These are phyloP conservation scores for Lindgomyces ingoldianus DNA, from an alignment of 495 filamentous ascomycete species.

Conservation along the genomic window DNA sequence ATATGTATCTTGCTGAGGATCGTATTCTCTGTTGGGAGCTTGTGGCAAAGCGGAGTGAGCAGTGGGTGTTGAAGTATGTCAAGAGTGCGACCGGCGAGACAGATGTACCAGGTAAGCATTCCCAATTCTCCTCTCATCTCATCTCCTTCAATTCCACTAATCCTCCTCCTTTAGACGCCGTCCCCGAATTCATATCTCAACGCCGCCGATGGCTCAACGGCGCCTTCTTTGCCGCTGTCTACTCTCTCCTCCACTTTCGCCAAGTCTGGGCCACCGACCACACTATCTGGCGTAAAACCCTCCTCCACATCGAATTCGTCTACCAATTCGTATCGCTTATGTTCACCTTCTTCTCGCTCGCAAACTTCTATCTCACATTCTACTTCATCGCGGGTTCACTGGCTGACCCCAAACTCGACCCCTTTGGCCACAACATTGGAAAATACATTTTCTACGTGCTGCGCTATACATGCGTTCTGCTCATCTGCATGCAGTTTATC, in stretches of 20 bases:
- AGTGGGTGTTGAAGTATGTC: slow-evolving; percentile 98
- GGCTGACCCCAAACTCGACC: slow-evolving; percentile 75
- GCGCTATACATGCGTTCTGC: slow-evolving; percentile 77
- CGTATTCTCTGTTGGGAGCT: slow-evolving; percentile 99
- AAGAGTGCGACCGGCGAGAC: slow-evolving; percentile 94
- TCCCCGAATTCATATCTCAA: slow-evolving; percentile 95
- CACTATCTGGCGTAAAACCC: slow-evolving; percentile 79
- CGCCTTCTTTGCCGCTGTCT: slow-evolving; percentile 97
- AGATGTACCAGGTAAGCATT: slow-evolving; percentile 80
- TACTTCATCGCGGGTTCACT: slow-evolving; percentile 98
- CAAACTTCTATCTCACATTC: slow-evolving; percentile 98
- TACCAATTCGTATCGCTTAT: slow-evolving; percentile 89
- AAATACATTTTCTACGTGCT: slow-evolving; percentile 83
- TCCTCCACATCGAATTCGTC: slow-evolving; percentile 92
- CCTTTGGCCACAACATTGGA: slow-evolving; percentile 84
- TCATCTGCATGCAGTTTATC: slow-evolving; percentile 95
- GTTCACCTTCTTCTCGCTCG: slow-evolving; percentile 97
- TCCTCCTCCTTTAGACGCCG: slow-evolving; percentile 57
- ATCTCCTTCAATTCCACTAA: not conserved
- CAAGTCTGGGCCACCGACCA: slow-evolving; percentile 97
- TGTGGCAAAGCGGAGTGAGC: slow-evolving; percentile 89
- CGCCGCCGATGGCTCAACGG: slow-evolving; percentile 96
- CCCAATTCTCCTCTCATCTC: not conserved
- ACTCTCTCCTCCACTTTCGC: slow-evolving; percentile 89
- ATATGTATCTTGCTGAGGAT: slow-evolving; percentile 99